These are phyloP conservation scores for Alternaria tenuissima DNA, from an alignment of 2,329 filamentous ascomycete species.

Conservation along the genomic window DNA sequence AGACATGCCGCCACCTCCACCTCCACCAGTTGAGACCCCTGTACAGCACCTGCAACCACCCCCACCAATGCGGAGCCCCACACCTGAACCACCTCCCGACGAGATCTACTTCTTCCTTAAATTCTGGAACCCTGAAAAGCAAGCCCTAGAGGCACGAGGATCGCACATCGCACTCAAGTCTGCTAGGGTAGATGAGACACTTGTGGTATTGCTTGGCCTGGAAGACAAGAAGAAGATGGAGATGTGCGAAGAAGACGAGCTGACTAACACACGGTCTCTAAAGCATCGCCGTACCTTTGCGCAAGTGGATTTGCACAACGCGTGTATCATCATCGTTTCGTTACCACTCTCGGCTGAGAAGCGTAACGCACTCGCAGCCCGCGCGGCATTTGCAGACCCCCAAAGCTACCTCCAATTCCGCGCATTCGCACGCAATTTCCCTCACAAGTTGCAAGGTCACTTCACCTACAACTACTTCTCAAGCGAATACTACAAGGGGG, in stretches of 20 bases:
- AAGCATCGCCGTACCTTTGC: slow-evolving; percentile 46
- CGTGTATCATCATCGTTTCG: slow-evolving; percentile 45
- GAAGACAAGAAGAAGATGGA: slow-evolving; percentile 55
- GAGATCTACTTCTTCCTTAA: slow-evolving; percentile 54
- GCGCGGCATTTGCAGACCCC: slow-evolving; percentile 46
- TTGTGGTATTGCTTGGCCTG: slow-evolving; percentile 40
- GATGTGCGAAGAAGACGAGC: slow-evolving; percentile 59
- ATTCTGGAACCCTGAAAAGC: slow-evolving; percentile 48
- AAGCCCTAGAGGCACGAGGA: slow-evolving; percentile 44
- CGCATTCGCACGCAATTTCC: slow-evolving; percentile 54
- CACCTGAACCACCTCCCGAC: slow-evolving; percentile 37
- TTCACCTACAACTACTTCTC: slow-evolving; percentile 64
- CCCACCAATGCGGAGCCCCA: slow-evolving; percentile 27
- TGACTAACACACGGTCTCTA: slow-evolving; percentile 36
- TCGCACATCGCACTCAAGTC: slow-evolving; percentile 43
- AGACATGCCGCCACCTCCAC: slow-evolving; percentile 31
- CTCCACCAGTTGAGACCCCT: slow-evolving; percentile 23
- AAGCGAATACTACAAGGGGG: slow-evolving; percentile 64
- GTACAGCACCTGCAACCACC: slow-evolving; percentile 28
- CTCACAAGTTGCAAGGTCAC: slow-evolving; percentile 52
- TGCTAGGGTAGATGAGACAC: slow-evolving; percentile 46
- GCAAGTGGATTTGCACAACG: slow-evolving; percentile 43
- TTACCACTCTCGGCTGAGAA: slow-evolving; percentile 39
- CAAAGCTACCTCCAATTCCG: slow-evolving; percentile 56
- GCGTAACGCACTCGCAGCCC: slow-evolving; percentile 39